Evolutionary conservation across 1,284 basidiomycete genomes (phyloP).

Genomic region (Athelia psychrophila): DNA sequence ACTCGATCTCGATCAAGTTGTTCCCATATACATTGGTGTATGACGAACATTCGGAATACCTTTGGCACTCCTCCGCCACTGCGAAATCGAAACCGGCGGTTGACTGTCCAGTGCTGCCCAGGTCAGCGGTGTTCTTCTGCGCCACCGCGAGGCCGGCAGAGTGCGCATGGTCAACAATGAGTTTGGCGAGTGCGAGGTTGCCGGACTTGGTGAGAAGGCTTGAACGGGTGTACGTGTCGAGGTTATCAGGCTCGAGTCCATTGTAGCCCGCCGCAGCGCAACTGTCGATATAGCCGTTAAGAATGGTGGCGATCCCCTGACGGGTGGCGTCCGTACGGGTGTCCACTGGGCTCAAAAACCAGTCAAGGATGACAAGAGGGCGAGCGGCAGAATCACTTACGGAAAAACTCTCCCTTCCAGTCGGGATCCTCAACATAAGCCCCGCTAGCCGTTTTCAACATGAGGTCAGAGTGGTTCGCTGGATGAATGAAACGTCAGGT

Average conservation of each 20-base stretch:
- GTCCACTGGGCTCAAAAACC: too few relatives aligned
- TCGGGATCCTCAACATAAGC: too few relatives aligned
- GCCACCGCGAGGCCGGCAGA: constrained; percentile 5
- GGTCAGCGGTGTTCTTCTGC: constrained; percentile 11
- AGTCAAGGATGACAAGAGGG: too few relatives aligned
- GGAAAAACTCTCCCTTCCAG: too few relatives aligned
- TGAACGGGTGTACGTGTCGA: constrained; percentile 12
- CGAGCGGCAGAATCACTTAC: too few relatives aligned
- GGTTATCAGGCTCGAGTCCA: constrained; percentile 12
- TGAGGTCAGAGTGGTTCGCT: too few relatives aligned
- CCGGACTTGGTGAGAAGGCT: constrained; percentile 5
- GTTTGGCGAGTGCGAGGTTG: constrained; percentile 9
- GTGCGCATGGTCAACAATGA: constrained; percentile 10
- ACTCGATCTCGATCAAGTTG: too few relatives aligned
- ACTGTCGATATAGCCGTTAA: constrained; percentile 8
- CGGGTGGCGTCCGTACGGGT: constrained; percentile 10
- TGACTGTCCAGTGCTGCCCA: constrained; percentile 2
- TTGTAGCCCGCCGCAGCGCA: constrained; percentile 11
- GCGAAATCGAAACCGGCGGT: constrained; percentile 11
- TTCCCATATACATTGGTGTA: too few relatives aligned
- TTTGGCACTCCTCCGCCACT: constrained; percentile 11
- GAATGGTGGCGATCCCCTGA: constrained; percentile 3
- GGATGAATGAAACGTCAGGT: too few relatives aligned
- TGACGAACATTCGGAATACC: constrained; percentile 10
- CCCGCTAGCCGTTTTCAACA: too few relatives aligned